Conservation (phyloP, 177 flowering plant genomes). For the Vitis hybrid region DNA sequence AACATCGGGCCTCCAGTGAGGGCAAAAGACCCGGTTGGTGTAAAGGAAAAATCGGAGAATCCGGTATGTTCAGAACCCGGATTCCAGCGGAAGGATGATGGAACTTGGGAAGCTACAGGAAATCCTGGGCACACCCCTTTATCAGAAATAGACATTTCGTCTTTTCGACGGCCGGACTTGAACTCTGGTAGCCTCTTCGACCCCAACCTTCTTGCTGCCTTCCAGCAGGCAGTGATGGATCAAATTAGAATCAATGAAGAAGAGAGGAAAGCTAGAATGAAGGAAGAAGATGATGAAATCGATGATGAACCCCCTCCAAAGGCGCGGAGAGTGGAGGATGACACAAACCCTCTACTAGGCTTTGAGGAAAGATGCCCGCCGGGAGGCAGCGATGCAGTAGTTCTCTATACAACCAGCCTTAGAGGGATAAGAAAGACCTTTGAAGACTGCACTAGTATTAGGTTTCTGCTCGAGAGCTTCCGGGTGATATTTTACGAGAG, state of each 20-base stretch:
- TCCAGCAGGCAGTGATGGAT: slow-evolving; percentile 52
- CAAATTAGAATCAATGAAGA: slow-evolving; percentile 27
- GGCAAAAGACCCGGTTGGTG: slow-evolving; percentile 14
- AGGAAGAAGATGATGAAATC: background rate
- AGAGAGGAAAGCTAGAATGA: slow-evolving; percentile 18
- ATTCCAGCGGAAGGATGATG: background rate
- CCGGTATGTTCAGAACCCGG: background rate
- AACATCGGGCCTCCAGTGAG: slow-evolving; percentile 36
- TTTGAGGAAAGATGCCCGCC: slow-evolving; percentile 73
- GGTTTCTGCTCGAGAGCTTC: slow-evolving; percentile 59
- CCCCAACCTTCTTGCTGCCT: slow-evolving; percentile 68
- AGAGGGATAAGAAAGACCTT: slow-evolving; percentile 84
- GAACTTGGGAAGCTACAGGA: background rate
- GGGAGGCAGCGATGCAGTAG: slow-evolving; percentile 55
- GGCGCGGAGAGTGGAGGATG: slow-evolving; percentile 18
- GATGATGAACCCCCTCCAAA: slow-evolving; percentile 24
- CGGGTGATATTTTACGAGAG: slow-evolving; percentile 57
- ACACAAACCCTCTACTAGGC: slow-evolving; percentile 15
- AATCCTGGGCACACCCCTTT: slow-evolving; percentile 15
- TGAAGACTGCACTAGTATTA: slow-evolving; percentile 63
- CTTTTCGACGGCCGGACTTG: slow-evolving; percentile 60
- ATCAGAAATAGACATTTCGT: slow-evolving; percentile 32
- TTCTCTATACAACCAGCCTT: slow-evolving; percentile 77
- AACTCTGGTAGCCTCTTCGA: slow-evolving; percentile 65
- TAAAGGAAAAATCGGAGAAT: slow-evolving; percentile 13